These are phyloP conservation scores for Auriculariales sp. DNA, from an alignment of 768 basidiomycete genomes.

Conservation along the genomic window DNA sequence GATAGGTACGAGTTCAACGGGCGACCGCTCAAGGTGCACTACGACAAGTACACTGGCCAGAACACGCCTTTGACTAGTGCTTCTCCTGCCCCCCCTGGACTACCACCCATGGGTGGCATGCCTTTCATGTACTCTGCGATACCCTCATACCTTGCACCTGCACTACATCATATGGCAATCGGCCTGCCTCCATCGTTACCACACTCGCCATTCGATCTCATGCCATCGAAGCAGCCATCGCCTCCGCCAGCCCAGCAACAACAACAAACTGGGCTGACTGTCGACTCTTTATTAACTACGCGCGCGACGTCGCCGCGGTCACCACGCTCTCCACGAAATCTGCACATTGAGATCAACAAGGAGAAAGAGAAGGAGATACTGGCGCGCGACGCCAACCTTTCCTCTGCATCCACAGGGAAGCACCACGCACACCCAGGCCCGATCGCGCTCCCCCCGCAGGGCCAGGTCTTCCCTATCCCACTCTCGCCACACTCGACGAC, in stretches of 20 bases:
- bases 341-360: no score
- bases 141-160: background rate
- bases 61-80: background rate
- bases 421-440: constrained; percentile 52
- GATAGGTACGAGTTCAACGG: constrained; percentile 79
- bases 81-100: background rate
- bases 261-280: no score
- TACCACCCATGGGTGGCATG: no score
- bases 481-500: constrained; percentile 38
- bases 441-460: constrained; percentile 52
- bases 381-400: no score
- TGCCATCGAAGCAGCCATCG: no score
- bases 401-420: no score
- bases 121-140: constrained; percentile 1
- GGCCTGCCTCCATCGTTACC: background rate
- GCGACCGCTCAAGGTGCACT: constrained; percentile 76
- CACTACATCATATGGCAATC: background rate
- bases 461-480: constrained; percentile 21
- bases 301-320: no score
- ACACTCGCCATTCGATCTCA: background rate
- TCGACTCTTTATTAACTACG: no score
- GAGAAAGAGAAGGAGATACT: no score
- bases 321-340: background rate
- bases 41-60: constrained; percentile 49
- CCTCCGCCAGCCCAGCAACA: no score